Percentiles rank a stretch among this genome's conserved stretches.
Conservation (phyloP, 1,139 yeast genomes). For the Ogataea hybrid region DNA sequence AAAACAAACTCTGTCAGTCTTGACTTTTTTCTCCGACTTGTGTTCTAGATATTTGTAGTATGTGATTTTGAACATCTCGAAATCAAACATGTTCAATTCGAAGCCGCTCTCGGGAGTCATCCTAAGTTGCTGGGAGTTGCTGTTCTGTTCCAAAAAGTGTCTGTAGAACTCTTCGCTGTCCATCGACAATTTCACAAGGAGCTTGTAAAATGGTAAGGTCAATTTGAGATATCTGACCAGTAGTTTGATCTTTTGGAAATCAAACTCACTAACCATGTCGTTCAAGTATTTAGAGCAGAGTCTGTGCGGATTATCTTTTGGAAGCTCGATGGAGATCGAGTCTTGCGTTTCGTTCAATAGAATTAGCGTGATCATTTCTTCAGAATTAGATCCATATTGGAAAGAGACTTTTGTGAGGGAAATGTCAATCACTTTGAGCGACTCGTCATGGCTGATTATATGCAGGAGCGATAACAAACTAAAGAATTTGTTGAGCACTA, state of each 20-base stretch:
- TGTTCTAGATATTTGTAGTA: conserved; percentile 24
- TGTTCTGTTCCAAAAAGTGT: conserved; percentile 17
- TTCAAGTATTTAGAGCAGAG: conserved; percentile 24
- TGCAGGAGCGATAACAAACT: conserved; percentile 28
- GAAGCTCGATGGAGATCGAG: conserved; percentile 25
- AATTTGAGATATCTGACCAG: conserved; percentile 29
- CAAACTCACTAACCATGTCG: conserved; percentile 19
- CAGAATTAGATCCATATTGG: conserved; percentile 27
- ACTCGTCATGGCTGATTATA: conserved; percentile 26
- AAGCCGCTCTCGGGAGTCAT: conserved; percentile 21
- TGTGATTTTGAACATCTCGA: conserved; percentile 24
- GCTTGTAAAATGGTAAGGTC: conserved; percentile 28
- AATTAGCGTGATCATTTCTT: conserved; percentile 27
- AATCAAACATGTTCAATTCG: conserved; percentile 20
- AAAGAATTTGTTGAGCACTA: conserved; percentile 27
- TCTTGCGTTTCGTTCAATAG: conserved; percentile 20
- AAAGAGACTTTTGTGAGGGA: conserved; percentile 28
- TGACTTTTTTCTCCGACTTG: conserved; percentile 20
- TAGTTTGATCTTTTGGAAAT: conserved; percentile 20
- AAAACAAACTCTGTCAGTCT: conserved; percentile 17
- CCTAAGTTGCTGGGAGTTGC: conserved; percentile 13
- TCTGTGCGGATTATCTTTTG: conserved; percentile 28
- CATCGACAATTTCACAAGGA: conserved; percentile 12
- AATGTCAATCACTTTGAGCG: conserved; percentile 26
- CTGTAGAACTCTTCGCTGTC: conserved; percentile 12